These are phyloP conservation scores for Phaeotremella fagi DNA, from an alignment of 768 basidiomycete species.

Conservation along the genomic window DNA sequence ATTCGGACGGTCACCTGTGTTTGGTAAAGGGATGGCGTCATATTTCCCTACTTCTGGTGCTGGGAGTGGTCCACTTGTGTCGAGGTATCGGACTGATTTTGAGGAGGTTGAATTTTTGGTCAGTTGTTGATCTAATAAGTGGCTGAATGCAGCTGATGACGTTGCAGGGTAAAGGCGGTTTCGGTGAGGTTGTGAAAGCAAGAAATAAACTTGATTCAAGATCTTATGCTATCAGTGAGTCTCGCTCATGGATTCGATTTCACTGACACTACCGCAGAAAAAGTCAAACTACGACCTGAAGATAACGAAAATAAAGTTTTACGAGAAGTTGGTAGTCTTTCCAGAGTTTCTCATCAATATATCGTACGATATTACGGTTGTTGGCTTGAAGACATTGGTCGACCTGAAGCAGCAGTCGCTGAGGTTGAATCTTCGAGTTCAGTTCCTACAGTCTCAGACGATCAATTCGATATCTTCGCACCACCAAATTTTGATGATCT, in stretches of 20 bases:
- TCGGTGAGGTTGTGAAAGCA: slow-evolving; percentile 93
- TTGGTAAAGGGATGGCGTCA: slow-evolving; percentile 8
- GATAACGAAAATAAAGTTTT: slow-evolving; percentile 84
- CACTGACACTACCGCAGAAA: slow-evolving; percentile 51
- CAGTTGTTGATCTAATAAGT: slow-evolving; percentile 28
- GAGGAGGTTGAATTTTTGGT: slow-evolving; percentile 82
- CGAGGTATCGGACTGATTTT: slow-evolving; percentile 90
- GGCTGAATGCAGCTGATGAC: not conserved
- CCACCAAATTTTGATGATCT: slow-evolving; percentile 63
- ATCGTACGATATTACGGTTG: slow-evolving; percentile 75
- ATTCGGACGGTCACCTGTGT: slow-evolving; percentile 24
- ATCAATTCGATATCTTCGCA: slow-evolving; percentile 57
- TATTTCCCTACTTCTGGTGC: not conserved
- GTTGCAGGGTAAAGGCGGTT: slow-evolving; percentile 72
- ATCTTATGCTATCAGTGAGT: slow-evolving; percentile 44
- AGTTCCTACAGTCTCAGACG: slow-evolving; percentile 1
- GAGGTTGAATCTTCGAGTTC: slow-evolving; percentile 6
- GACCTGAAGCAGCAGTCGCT: slow-evolving; percentile 10
- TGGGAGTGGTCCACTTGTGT: slow-evolving; percentile 54
- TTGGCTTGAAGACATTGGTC: slow-evolving; percentile 34
- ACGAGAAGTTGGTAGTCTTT: slow-evolving; percentile 84
- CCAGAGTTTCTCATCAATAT: slow-evolving; percentile 76
- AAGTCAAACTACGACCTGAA: slow-evolving; percentile 69
- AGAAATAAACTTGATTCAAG: slow-evolving; percentile 78
- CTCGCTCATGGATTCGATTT: not conserved